A percentile compares a stretch with the other conserved stretches of the same genome.
phyloP scores from a whole-genome alignment of 2,329 filamentous ascomycete genomes.

The Magnaporthiopsis rhizophila region DNA sequence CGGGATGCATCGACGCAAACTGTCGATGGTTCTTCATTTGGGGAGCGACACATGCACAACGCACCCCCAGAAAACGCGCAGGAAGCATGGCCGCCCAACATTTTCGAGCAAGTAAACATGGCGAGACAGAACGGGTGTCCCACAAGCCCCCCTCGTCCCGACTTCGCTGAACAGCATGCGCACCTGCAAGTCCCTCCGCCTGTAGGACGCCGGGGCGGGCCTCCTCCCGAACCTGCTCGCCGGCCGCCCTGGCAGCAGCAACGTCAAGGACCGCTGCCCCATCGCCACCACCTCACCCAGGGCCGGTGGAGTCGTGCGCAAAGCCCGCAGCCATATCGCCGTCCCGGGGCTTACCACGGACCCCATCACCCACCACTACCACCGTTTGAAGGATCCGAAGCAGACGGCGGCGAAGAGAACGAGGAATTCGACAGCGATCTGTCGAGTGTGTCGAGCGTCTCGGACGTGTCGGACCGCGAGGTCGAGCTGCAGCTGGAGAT shows the following conservation, averaged over 20 bases:
- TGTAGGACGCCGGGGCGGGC: background rate
- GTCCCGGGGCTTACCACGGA: background rate
- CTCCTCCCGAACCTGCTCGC: background rate
- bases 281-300: background rate
- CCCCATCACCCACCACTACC: conserved; percentile 5
- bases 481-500: conserved; percentile 18
- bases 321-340: no score
- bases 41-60: background rate
- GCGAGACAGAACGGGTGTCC: no score
- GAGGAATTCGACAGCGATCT: conserved; percentile 10
- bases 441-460: conserved; percentile 16
- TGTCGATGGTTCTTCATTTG: background rate
- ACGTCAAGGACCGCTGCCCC: background rate
- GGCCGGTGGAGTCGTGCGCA: no score
- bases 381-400: conserved; percentile 5
- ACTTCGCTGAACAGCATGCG: background rate
- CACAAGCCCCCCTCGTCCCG: no score
- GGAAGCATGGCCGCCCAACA: no score
- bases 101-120: no score
- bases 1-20: background rate
- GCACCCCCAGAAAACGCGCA: no score
- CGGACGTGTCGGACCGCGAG: conserved; percentile 21
- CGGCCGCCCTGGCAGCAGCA: background rate
- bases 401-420: background rate
- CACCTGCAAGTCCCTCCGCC: background rate